phyloP scores from a whole-genome alignment of 768 basidiomycete species.

The Mycena venus region DNA sequence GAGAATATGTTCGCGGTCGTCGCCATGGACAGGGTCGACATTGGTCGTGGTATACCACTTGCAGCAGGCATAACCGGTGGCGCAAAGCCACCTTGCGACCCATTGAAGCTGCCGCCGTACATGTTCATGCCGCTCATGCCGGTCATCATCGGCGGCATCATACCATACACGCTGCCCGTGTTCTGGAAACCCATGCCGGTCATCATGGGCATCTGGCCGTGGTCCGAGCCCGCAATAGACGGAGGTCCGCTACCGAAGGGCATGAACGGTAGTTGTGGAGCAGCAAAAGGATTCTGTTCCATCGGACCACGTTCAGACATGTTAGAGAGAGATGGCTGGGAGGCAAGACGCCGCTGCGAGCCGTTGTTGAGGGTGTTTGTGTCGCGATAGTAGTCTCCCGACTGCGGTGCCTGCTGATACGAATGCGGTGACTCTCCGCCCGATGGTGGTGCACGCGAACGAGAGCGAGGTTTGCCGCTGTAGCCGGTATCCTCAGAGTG shows the following conservation, averaged over 20 bases:
- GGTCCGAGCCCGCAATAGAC: slow-evolving; percentile 79
- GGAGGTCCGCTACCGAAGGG: slow-evolving; percentile 76
- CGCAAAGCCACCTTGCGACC: slow-evolving; percentile 71
- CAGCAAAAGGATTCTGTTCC: slow-evolving; percentile 64
- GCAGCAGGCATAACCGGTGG: slow-evolving; percentile 63
- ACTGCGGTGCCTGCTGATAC: slow-evolving; percentile 77
- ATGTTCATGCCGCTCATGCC: slow-evolving; percentile 75
- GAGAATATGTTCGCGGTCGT: slow-evolving; percentile 89
- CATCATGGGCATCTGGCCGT: slow-evolving; percentile 72
- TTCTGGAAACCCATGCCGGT: slow-evolving; percentile 75
- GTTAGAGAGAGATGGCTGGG: slow-evolving; percentile 69
- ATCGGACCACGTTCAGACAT: slow-evolving; percentile 65
- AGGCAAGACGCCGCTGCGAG: slow-evolving; percentile 68
- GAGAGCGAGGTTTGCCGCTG: slow-evolving; percentile 71
- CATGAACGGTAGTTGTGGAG: slow-evolving; percentile 79
- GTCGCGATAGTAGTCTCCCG: slow-evolving; percentile 92
- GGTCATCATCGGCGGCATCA: slow-evolving; percentile 83
- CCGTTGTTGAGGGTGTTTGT: slow-evolving; percentile 76
- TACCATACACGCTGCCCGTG: slow-evolving; percentile 82
- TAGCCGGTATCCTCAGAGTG: slow-evolving; percentile 83
- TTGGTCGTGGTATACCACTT: slow-evolving; percentile 64
- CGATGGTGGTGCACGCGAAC: slow-evolving; percentile 66
- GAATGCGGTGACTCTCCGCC: slow-evolving; percentile 75
- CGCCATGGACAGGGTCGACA: slow-evolving; percentile 92
- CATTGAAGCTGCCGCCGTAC: slow-evolving; percentile 66